Evolutionary conservation across 2,329 filamentous ascomycete genomes (phyloP).

Genomic region (Sclerotinia sclerotiorum): DNA sequence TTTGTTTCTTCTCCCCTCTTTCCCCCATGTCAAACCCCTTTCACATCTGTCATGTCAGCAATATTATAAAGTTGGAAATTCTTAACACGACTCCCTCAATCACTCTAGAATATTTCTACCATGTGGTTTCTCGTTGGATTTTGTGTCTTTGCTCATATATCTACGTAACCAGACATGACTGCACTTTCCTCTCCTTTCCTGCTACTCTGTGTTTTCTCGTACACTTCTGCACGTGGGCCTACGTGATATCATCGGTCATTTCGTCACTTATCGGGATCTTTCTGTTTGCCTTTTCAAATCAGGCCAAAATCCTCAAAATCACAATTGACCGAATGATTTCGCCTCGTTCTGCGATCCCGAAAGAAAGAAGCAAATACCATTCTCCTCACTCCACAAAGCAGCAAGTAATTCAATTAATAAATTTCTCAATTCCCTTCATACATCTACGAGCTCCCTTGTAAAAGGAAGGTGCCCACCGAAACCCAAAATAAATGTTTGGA

Average conservation of each 20-base stretch:
- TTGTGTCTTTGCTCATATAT: neutral
- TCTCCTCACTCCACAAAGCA: too few species aligned
- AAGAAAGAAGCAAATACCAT: neutral
- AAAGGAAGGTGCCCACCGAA: neutral
- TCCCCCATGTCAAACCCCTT: neutral
- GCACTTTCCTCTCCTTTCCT: neutral
- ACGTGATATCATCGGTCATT: neutral
- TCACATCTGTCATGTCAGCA: neutral
- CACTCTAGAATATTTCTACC: neutral
- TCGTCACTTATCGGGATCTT: neutral
- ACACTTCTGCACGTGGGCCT: neutral
- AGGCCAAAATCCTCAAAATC: neutral
- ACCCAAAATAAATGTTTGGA: neutral
- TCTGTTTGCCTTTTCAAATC: neutral
- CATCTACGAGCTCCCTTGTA: slow-evolving; percentile 1
- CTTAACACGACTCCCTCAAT: neutral
- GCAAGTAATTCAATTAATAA: neutral
- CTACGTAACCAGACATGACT: neutral
- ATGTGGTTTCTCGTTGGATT: too few species aligned
- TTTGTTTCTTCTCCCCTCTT: neutral
- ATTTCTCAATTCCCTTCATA: neutral
- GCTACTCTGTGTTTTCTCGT: neutral
- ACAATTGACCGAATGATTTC: neutral
- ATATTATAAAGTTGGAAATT: neutral
- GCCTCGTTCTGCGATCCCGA: neutral